These are phyloP conservation scores for Lignosus rhinocerotis DNA, from an alignment of 1,284 basidiomycete species.

Conservation along the genomic window DNA sequence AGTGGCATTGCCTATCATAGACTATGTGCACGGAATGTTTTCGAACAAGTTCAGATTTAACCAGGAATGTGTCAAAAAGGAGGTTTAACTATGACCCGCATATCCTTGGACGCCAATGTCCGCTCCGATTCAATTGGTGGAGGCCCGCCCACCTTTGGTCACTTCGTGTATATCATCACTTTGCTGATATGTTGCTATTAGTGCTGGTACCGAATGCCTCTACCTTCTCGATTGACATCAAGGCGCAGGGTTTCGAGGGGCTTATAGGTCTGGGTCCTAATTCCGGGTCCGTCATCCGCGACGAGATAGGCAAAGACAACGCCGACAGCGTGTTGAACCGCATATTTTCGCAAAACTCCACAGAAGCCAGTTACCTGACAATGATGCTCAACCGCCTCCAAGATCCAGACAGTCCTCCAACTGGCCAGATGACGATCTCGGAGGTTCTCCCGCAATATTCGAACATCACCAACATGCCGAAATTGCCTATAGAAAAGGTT, in stretches of 20 bases:
- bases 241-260: conserved; percentile 63
- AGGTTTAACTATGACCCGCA: too few species aligned
- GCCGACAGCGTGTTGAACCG: conserved; percentile 60
- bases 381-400: conserved; percentile 63
- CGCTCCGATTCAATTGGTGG: too few species aligned
- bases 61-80: too few species aligned
- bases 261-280: conserved; percentile 77
- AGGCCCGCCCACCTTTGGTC: too few species aligned
- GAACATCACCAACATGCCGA: conserved; percentile 60
- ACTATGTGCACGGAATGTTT: too few species aligned
- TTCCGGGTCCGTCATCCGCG: conserved; percentile 62
- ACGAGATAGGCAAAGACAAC: conserved; percentile 49
- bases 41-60: too few species aligned
- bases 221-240: conserved; percentile 65
- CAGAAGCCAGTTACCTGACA: conserved; percentile 64
- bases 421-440: conserved; percentile 61
- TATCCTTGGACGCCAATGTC: too few species aligned
- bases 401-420: conserved; percentile 44
- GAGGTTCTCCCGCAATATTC: conserved; percentile 57
- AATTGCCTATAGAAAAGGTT: conserved; percentile 67
- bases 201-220: conserved; percentile 66
- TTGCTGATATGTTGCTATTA: conserved; percentile 28
- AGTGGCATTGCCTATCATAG: too few species aligned
- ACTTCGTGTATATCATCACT: not conserved
- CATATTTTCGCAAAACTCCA: conserved; percentile 59